Percentiles rank a stretch among this genome's conserved stretches.
Conservation (phyloP, 306 rosid species). For the Citrullus mucosospermus region DNA sequence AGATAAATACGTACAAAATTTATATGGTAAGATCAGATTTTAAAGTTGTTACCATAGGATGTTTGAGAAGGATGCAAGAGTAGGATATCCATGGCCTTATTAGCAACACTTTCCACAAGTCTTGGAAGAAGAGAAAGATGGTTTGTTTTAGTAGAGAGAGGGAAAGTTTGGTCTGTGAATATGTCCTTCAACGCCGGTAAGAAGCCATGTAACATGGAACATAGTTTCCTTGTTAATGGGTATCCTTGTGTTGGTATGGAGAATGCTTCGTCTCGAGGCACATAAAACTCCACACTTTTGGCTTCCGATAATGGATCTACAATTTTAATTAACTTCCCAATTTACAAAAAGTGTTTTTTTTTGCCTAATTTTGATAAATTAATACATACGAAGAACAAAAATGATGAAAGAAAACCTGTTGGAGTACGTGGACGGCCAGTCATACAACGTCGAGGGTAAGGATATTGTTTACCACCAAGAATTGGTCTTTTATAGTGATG, state of each 20-base stretch:
- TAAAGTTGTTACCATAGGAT: slow-evolving; percentile 21
- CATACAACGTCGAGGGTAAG: slow-evolving; percentile 18
- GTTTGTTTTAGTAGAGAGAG: not conserved
- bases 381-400: no score
- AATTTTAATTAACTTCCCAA: not conserved
- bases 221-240: slow-evolving; percentile 16
- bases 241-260: slow-evolving; percentile 30
- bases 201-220: slow-evolving; percentile 31
- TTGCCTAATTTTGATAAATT: not conserved
- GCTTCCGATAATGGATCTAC: slow-evolving; percentile 37
- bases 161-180: not conserved
- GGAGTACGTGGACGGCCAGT: slow-evolving; percentile 8
- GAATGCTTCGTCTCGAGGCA: slow-evolving; percentile 59
- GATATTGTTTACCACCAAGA: slow-evolving; percentile 13
- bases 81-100: slow-evolving; percentile 13
- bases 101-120: slow-evolving; percentile 15
- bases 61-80: slow-evolving; percentile 42
- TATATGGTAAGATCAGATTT: no score
- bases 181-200: slow-evolving; percentile 20
- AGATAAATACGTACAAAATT: not conserved
- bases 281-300: slow-evolving; percentile 27
- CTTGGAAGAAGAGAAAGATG: slow-evolving; percentile 16
- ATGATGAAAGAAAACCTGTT: not conserved
- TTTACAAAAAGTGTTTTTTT: no score
- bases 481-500: slow-evolving; percentile 3